Evolutionary conservation across 768 basidiomycete species (phyloP), one percentile per base, ranked within the genome.

Genomic region (Pisolithus orientalis): DNA sequence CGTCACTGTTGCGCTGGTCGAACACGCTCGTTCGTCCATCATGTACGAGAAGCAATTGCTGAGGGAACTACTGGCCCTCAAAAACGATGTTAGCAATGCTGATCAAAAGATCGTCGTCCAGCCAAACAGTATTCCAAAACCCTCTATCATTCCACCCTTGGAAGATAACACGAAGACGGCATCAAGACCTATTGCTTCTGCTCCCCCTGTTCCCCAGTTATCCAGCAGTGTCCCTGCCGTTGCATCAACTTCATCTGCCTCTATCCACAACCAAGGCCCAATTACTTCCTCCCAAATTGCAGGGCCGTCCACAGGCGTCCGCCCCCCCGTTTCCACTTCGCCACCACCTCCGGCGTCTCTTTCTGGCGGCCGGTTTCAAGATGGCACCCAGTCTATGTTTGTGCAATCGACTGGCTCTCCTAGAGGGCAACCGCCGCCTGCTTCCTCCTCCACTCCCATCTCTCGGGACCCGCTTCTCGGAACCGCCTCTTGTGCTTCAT

Each of bases 1-100:
- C 65, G 79, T 97, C 49, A 90, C 90, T 16, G 78, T 88, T 21
- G 89, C 94, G 0, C 73, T 98, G 49, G 83, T 98, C 44, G 93
- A 97, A 67, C 93, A 98, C 68, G 90, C 90, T 16, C 85, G 94
- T 24, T 87, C 93, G 16, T 85, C 86, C 27, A 83, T 98, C 60
- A 83, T 94, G 76, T 96, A 93, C 63, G 94, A 98, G 66, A 80
- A 85, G 57, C 92, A 94, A 64, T 74, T 89, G 14, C 74, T 97
- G 50, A 81, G 85, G 46, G 95, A 98, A 66, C 74, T 96, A 21
- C 94, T 97, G 65, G 79, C 88, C 21, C 79, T 97, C 31, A 77
- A 82, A 50, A 79, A 77, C 2, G 94, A 96, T 64, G 75, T 98
- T 49, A 74, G 69, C 58, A 79, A 76, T 56, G 86, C 87, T 5